Conservation (phyloP, 768 basidiomycete genomes). For the Psilocybe sp. region DNA sequence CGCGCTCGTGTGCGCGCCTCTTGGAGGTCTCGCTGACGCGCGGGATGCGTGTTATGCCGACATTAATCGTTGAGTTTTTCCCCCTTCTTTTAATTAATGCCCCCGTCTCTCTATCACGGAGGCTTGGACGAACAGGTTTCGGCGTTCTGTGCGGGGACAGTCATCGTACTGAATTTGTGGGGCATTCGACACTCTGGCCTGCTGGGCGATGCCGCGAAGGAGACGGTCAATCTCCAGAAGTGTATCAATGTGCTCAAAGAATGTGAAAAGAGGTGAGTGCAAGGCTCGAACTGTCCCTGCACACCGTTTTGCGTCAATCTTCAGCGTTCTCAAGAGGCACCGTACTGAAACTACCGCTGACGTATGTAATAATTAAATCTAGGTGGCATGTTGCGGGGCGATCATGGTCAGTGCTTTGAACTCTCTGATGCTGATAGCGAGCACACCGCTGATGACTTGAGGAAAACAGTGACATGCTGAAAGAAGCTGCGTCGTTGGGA, state of each 20-base stretch:
- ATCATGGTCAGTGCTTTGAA: slow-evolving; percentile 25
- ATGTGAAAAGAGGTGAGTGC: slow-evolving; percentile 7
- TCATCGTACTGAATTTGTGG: slow-evolving; percentile 57
- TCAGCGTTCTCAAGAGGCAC: too few relatives aligned
- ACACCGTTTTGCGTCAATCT: neutral
- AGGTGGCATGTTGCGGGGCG: slow-evolving; percentile 39
- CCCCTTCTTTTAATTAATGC: neutral
- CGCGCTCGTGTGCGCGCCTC: slow-evolving; percentile 68
- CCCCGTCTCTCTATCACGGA: neutral
- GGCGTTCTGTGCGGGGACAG: slow-evolving; percentile 34
- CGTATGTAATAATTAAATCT: neutral
- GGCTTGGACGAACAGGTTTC: slow-evolving; percentile 16
- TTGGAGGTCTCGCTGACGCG: slow-evolving; percentile 49
- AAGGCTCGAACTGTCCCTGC: neutral
- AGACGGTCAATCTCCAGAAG: slow-evolving; percentile 46
- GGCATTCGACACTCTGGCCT: slow-evolving; percentile 37
- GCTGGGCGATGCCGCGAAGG: slow-evolving; percentile 32
- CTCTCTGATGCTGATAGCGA: slow-evolving; percentile 16
- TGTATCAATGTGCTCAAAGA: slow-evolving; percentile 23
- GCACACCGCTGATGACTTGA: too few relatives aligned
- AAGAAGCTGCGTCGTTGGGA: slow-evolving; percentile 54
- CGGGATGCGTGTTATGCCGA: slow-evolving; percentile 5
- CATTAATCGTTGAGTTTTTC: slow-evolving; percentile 5
- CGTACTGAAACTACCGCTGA: neutral
- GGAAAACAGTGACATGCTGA: slow-evolving; percentile 54